These are phyloP conservation scores for Phytophthora pisi DNA, from an alignment of 352 stramenopile species.

Conservation along the genomic window DNA sequence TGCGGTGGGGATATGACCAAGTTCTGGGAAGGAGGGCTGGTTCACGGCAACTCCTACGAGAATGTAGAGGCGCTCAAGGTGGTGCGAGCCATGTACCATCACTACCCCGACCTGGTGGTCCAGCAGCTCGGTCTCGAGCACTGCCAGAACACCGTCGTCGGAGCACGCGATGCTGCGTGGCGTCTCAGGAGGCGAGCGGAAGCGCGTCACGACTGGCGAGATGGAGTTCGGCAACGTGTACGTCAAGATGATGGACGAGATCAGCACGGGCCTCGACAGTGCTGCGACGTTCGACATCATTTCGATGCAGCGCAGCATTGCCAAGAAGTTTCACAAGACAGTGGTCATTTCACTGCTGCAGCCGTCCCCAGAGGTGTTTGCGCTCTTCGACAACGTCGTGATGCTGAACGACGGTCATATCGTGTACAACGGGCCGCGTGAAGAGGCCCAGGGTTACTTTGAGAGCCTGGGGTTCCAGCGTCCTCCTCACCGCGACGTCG, in stretches of 20 bases:
- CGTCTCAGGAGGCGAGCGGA: conserved; percentile 68
- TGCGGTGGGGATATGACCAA: conserved; percentile 14
- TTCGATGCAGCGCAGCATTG: conserved; percentile 21
- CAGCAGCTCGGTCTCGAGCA: conserved; percentile 22
- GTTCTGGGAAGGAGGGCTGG: conserved; percentile 9
- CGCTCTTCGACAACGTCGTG: conserved; percentile 28
- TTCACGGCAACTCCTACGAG: conserved; percentile 8
- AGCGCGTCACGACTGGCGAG: conserved; percentile 72
- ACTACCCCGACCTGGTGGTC: conserved; percentile 16
- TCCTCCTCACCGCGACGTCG: conserved; percentile 44
- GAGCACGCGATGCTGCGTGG: conserved; percentile 48
- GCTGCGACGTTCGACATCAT: conserved; percentile 27
- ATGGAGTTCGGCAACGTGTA: conserved; percentile 72
- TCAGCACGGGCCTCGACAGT: conserved; percentile 26
- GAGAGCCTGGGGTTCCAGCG: conserved; percentile 20
- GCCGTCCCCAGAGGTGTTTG: conserved; percentile 28
- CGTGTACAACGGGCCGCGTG: conserved; percentile 21
- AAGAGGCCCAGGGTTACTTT: conserved; percentile 12
- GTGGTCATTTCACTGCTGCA: conserved; percentile 28
- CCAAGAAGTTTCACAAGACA: conserved; percentile 31
- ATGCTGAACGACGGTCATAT: conserved; percentile 19
- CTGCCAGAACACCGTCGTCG: conserved; percentile 26
- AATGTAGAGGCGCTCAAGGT: conserved; percentile 16
- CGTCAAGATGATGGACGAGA: conserved; percentile 33
- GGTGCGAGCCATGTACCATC: conserved; percentile 16